phyloP scores from a whole-genome alignment of 129 eudicot genomes.

The Silybum marianum region DNA sequence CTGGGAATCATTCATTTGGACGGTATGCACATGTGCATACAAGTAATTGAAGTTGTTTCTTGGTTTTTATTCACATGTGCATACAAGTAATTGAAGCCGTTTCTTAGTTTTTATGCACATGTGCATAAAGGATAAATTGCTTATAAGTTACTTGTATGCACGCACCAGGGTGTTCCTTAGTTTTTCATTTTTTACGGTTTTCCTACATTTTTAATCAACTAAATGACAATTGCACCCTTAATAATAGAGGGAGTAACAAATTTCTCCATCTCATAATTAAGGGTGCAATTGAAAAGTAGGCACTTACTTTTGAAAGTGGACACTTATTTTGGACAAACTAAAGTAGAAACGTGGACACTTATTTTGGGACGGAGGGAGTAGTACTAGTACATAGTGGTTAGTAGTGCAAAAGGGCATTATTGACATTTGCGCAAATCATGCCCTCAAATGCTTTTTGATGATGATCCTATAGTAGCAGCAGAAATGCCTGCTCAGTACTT shows the following conservation, averaged over 20 bases:
- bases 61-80: no score
- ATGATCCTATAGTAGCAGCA: neutral
- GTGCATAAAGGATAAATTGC: no score
- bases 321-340: neutral
- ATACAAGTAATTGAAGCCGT: no score
- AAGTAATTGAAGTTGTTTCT: no score
- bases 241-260: neutral
- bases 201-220: neutral
- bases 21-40: no score
- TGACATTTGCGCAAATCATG: conserved; percentile 6
- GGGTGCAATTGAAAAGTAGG: neutral
- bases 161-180: no score
- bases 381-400: conserved; percentile 11
- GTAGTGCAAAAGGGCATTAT: conserved; percentile 14
- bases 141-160: no score
- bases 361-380: neutral
- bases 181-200: no score
- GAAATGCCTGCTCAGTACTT: conserved; percentile 8
- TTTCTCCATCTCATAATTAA: neutral
- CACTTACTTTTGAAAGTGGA: neutral
- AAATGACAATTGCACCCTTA: neutral
- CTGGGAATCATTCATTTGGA: no score
- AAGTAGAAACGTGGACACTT: neutral
- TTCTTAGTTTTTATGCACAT: no score
- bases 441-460: conserved; percentile 1